Evolutionary conservation across 257 asterid species (phyloP), one percentile per base, ranked within the genome.

Genomic region (Ilex asprella): DNA sequence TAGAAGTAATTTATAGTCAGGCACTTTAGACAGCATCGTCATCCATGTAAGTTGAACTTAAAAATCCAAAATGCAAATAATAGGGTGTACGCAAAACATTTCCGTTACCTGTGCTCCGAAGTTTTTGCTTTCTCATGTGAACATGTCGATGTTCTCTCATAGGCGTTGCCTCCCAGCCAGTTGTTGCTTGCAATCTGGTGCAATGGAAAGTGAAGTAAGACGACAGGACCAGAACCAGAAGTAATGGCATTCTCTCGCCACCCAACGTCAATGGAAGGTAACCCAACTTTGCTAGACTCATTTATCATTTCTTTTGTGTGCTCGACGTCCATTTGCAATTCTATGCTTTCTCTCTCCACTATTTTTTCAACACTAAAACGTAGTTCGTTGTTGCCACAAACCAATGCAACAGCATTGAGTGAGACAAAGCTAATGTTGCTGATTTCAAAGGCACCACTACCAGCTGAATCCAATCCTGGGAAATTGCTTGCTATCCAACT

Each of bases 351-450:
- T 53, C 57, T 15, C 57, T 53, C 57, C 30, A 53, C 30, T 7
- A 16, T 14, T 53, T 16, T 16, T 21, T 53, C 57, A n/a, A 53
- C 57, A n/a, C 57, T 21, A 53, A 53, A 53, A 10, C 57, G 57
- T 15, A 53, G 30, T 8, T 7, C 10, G 11, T 53, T 53, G 57
- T 53, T 53, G 2, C 57, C 57, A 2, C 57, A 53, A 8, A 53
- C 3, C 11, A 53, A 53, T 21, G 57, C 57, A 6, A 53, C 57
- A 1, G 57, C 6, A 53, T 53, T 53, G 9, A 53, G 57, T 53
- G 57, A 53, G 57, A 53, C 57, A 53, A 53, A 53, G 57, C 57
- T 53, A 16, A 21, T 53, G 30, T 53, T 53, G 27, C 30, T 53
- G 15, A 53, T 53, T 16, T 16, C 30, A 16, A 53, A 53, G 57